A percentile compares a stretch with the other conserved stretches of the same genome.
Conservation (phyloP, 176 grass and related monocot species). For the Oryza meridionalis region DNA sequence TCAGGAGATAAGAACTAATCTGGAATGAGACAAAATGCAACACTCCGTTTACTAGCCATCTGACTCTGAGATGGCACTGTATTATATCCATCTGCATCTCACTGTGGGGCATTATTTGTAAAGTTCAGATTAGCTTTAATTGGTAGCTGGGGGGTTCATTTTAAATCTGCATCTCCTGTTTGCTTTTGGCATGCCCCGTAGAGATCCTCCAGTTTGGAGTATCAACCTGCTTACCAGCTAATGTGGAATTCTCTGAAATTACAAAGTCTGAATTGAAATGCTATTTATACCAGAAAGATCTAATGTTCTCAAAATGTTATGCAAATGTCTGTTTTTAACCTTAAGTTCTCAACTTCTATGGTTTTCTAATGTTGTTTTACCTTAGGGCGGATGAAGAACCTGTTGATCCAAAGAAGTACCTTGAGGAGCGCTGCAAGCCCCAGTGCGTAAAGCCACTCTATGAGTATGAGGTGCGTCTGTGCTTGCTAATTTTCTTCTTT, state of each 20-base stretch:
- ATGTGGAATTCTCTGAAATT: not conserved
- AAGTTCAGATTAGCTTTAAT: not conserved
- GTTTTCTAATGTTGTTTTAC: not conserved
- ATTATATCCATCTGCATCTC: not conserved
- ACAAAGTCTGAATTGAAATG: not conserved
- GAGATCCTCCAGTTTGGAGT: not conserved
- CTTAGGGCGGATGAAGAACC: constrained; percentile 61
- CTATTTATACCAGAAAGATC: not conserved
- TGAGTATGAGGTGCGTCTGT: constrained; percentile 50
- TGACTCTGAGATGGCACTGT: not conserved
- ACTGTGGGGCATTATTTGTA: not conserved
- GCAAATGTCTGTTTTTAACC: not conserved
- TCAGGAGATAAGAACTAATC: not conserved
- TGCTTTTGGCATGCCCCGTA: too few species aligned
- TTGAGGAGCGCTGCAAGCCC: constrained; percentile 74
- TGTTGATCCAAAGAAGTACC: constrained; percentile 64
- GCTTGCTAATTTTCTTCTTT: constrained; percentile 1
- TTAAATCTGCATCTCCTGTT: too few species aligned
- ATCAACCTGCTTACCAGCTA: not conserved
- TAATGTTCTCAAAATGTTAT: not conserved
- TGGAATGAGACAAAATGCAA: not conserved
- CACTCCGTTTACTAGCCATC: not conserved
- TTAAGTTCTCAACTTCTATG: not conserved
- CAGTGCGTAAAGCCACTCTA: constrained; percentile 67
- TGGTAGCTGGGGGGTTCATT: not conserved